These are phyloP conservation scores for Lentinula aciculospora DNA, from an alignment of 768 basidiomycete species.

Conservation along the genomic window DNA sequence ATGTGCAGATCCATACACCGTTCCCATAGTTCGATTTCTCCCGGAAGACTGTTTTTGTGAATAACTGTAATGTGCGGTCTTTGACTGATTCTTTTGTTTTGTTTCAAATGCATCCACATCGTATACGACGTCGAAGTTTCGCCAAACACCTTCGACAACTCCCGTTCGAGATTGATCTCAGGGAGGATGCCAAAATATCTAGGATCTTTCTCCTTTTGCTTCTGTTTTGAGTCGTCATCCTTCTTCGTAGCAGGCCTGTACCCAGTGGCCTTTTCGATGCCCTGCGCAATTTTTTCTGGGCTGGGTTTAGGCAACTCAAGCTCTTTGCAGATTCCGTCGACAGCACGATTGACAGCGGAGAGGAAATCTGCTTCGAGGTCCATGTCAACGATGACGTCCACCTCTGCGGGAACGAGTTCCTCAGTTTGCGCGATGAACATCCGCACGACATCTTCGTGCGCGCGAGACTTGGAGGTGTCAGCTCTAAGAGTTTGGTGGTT, in stretches of 20 bases:
- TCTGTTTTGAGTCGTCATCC: slow-evolving; percentile 33
- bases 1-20: slow-evolving; percentile 40
- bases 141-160: slow-evolving; percentile 33
- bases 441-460: slow-evolving; percentile 81
- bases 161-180: slow-evolving; percentile 55
- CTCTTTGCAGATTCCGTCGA: slow-evolving; percentile 49
- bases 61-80: slow-evolving; percentile 86
- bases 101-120: slow-evolving; percentile 48
- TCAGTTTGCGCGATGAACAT: slow-evolving; percentile 66
- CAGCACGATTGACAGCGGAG: slow-evolving; percentile 48
- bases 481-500: slow-evolving; percentile 83
- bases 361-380: slow-evolving; percentile 49
- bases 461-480: slow-evolving; percentile 32
- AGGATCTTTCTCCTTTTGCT: slow-evolving; percentile 24
- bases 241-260: slow-evolving; percentile 37
- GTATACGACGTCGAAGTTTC: slow-evolving; percentile 21
- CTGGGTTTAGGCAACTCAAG: slow-evolving; percentile 49
- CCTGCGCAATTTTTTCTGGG: slow-evolving; percentile 52
- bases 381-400: slow-evolving; percentile 69
- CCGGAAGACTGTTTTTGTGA: slow-evolving; percentile 36
- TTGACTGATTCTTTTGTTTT: slow-evolving; percentile 39
- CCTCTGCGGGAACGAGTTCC: slow-evolving; percentile 54
- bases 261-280: slow-evolving; percentile 36
- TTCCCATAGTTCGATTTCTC: slow-evolving; percentile 33
- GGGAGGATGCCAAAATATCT: slow-evolving; percentile 80